Evolutionary conservation across 2,329 filamentous ascomycete genomes (phyloP), one percentile per base, ranked within the genome.

Genomic region (Colletotrichum viniferum): DNA sequence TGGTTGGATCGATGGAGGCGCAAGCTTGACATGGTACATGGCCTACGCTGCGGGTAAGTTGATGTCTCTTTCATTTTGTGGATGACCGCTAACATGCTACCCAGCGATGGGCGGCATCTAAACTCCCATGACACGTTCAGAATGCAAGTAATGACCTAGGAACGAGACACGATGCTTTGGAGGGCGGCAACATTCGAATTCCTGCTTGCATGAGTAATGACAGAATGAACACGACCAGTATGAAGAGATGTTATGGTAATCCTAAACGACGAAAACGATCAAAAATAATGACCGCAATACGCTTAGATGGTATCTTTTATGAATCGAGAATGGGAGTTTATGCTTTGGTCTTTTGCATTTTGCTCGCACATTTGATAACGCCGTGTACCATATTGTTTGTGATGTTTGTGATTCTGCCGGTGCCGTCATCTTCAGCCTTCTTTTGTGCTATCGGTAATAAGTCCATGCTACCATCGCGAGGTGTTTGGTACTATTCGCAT

Each of bases 21-120:
- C 95, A 4, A 94, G 92, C 80, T 86, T 92, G 84, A 96, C 95
- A 32, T 98, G 95, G 95, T 97, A 96, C 86, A 85, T 97, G 85
- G 93, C 94, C 55, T 95, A 92, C 84, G 88, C 93, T 79, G 95
- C 95, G 78, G 93, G 94, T 92, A 82, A 91, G 88, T 88, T n/a
- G 21, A 13, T 6, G 16, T n/a, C 21, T 26, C 32, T 30, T 14
- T 21, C n/a, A 5, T n/a, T 16, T 30, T 18, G 16, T 38, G 21
- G 34, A 26, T 7, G 7, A 12, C 9, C n/a, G 18, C 79, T 72
- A 67, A 77, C 71, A 52, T 60, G 56, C 6, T 7, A 56, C 18
- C n/a, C 21, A 82, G 81, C 80, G 34, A 79, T 83, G 63, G 69
- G 64, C 56, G 58, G 61, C 34, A 34, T 73, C 16, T 65, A 36